Percentiles rank a stretch among this genome's conserved stretches.
phyloP scores from a whole-genome alignment of 495 filamentous ascomycete genomes.

The Trichoderma parareesei region DNA sequence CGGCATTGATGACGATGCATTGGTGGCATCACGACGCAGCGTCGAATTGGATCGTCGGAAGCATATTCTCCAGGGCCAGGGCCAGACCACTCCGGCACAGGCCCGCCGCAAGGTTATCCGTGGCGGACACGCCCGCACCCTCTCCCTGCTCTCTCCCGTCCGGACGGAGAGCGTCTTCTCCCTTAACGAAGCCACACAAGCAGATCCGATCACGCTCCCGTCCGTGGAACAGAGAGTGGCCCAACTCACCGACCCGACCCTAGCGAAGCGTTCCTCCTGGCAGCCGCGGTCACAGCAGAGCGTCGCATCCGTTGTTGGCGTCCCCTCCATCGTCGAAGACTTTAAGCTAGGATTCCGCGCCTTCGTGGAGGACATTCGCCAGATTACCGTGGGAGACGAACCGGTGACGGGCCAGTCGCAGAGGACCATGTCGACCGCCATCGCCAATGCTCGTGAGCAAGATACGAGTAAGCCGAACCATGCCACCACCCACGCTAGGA shows the following conservation, averaged over 20 bases:
- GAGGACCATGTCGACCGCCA: conserved; percentile 17
- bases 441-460: conserved; percentile 8
- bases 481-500: conserved; percentile 21
- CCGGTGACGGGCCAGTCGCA: conserved; percentile 52
- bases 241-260: conserved; percentile 14
- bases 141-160: conserved; percentile 45
- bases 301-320: conserved; percentile 28
- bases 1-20: conserved; percentile 27
- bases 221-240: conserved; percentile 14
- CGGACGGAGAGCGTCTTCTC: conserved; percentile 23
- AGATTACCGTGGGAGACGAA: conserved; percentile 93
- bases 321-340: conserved; percentile 84
- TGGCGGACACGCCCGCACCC: conserved; percentile 12
- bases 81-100: conserved; percentile 29
- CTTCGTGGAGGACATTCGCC: conserved; percentile 89
- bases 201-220: conserved; percentile 15
- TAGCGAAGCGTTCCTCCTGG: conserved; percentile 42
- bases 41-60: conserved; percentile 55
- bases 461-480: conserved; percentile 9
- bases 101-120: conserved; percentile 36
- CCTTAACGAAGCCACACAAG: conserved; percentile 21
- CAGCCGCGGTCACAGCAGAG: conserved; percentile 28
- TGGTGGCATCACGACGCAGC: conserved; percentile 23
- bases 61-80: conserved; percentile 49
- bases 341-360: conserved; percentile 89